Evolutionary conservation across 371 early-diverging fungal genomes (phyloP), one percentile per base, ranked within the genome.

Genomic region (Mortierella sp.): DNA sequence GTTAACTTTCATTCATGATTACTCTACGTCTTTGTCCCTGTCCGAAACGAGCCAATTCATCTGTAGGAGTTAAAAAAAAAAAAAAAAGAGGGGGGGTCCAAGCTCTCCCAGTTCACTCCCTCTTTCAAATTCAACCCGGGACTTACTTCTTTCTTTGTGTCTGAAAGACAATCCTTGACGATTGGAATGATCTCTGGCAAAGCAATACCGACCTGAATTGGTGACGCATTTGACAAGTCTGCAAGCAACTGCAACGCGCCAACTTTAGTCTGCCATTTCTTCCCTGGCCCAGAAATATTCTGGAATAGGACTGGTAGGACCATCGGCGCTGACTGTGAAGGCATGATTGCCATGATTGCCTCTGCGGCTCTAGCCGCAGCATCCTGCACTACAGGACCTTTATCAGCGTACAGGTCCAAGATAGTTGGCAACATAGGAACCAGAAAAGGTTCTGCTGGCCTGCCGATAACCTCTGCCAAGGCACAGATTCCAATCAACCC

Each of bases 261-360:
- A 34, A 89, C 87, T 84, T 91, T 90, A 64, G 92, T 89, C 82
- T 93, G 93, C 93, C 93, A 93, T 82, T 93, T 93, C 68, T 88
- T 89, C 29, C 81, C 81, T 53, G 90, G 87, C 82, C 91, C 88
- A 64, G 76, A 84, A 68, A 91, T 86, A 69, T 84, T 86, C 28
- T 89, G 88, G 45, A 86, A 85, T 31, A 93, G 83, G 55, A 83
- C 65, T 19, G 93, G 93, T 22, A 93, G 78, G n/a, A 91, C 68
- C 53, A 85, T 75, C 23, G 82, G 78, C 47, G 89, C 85, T 34
- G 91, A 87, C 64, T 87, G 78, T 12, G 90, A 86, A 12, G 89
- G 88, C 61, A 89, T 75, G 57, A 83, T 83, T 26, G 70, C 75
- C 69, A 87, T 62, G 34, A 93, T 66, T 35, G 86, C 85, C 51